Percentiles rank a stretch among this genome's conserved stretches.
Evolutionary conservation across 2,329 filamentous ascomycete species (phyloP).

Genomic region (Meredithiella fracta): DNA sequence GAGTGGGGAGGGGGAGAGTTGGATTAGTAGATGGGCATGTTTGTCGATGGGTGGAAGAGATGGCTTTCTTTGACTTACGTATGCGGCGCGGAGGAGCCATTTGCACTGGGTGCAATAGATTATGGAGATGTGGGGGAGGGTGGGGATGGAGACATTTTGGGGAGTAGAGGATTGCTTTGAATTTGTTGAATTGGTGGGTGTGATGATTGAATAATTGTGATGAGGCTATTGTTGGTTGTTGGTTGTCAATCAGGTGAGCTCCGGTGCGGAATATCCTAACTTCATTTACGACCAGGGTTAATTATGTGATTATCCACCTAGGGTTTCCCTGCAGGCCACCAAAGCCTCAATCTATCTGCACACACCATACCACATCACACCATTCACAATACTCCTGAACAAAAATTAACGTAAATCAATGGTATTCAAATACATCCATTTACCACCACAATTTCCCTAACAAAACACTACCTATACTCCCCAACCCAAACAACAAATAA

Average conservation of each 20-base stretch:
- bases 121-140: slow-evolving; percentile 58
- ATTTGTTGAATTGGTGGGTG: neutral
- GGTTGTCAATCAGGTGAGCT: too few species aligned
- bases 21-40: neutral
- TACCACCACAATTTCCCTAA: too few species aligned
- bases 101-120: slow-evolving; percentile 87
- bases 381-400: too few species aligned
- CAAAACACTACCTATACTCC: too few species aligned
- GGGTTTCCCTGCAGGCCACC: too few species aligned
- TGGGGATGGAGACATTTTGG: neutral
- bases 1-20: neutral
- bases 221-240: neutral
- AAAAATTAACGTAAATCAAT: too few species aligned
- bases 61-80: slow-evolving; percentile 40
- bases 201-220: neutral
- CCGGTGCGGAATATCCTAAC: too few species aligned
- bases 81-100: slow-evolving; percentile 77
- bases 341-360: too few species aligned
- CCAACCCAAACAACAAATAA: too few species aligned
- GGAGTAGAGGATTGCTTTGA: neutral
- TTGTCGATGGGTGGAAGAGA: slow-evolving; percentile 7
- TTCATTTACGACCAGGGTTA: neutral
- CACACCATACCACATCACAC: too few species aligned
- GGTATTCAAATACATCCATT: too few species aligned
- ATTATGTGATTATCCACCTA: too few species aligned